Percentiles rank a stretch among this genome's conserved stretches.
Evolutionary conservation across 164 flowering plant genomes (phyloP).

Genomic region (Umbellularia californica): DNA sequence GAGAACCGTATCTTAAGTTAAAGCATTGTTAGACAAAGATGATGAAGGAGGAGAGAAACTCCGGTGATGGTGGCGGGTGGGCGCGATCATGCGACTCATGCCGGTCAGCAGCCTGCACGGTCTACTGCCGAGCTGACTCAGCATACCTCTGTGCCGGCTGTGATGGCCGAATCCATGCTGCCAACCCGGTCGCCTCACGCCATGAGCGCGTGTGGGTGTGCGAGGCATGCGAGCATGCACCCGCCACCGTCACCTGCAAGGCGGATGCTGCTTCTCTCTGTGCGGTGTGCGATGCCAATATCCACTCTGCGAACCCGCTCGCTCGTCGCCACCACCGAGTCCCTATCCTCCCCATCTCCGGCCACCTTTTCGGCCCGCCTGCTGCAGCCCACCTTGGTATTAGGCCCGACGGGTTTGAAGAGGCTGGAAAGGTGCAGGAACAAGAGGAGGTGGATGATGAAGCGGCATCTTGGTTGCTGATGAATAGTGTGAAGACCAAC

Average conservation of each 20-base stretch:
- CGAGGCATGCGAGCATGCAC: slow-evolving; percentile 71
- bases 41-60: slow-evolving; percentile 1
- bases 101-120: slow-evolving; percentile 44
- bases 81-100: slow-evolving; percentile 58
- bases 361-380: slow-evolving; percentile 23
- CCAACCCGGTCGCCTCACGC: slow-evolving; percentile 9
- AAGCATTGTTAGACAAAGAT: not conserved
- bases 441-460: slow-evolving; percentile 42
- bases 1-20: not conserved
- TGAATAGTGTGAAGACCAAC: slow-evolving; percentile 40
- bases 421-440: slow-evolving; percentile 50
- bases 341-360: slow-evolving; percentile 29
- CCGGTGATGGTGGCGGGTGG: slow-evolving; percentile 18
- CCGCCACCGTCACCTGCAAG: slow-evolving; percentile 78
- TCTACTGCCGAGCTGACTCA: slow-evolving; percentile 63
- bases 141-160: slow-evolving; percentile 66
- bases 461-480: slow-evolving; percentile 67
- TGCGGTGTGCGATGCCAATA: slow-evolving; percentile 57
- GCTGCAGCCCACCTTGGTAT: not conserved
- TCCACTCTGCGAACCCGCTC: slow-evolving; percentile 85
- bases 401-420: not conserved
- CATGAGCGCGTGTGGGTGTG: slow-evolving; percentile 56
- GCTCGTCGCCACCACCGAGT: slow-evolving; percentile 73
- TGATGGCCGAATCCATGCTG: slow-evolving; percentile 53
- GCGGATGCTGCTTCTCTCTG: slow-evolving; percentile 89